Evolutionary conservation across 2,329 filamentous ascomycete species (phyloP).

Genomic region (Fusarium mundagurra): DNA sequence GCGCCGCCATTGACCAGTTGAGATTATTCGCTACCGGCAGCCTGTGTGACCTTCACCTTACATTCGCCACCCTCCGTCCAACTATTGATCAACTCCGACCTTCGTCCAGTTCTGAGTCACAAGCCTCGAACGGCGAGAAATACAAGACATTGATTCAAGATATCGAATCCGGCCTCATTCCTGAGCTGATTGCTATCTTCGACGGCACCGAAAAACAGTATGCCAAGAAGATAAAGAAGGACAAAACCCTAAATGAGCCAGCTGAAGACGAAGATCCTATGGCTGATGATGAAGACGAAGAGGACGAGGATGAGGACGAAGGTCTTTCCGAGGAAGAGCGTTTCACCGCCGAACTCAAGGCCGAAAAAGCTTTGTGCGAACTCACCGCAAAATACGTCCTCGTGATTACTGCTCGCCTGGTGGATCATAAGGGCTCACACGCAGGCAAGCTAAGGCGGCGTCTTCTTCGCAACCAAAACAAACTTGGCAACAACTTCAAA

Average conservation of each 20-base stretch:
- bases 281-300: constrained; percentile 66
- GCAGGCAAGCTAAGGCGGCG: constrained; percentile 74
- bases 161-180: constrained; percentile 69
- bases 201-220: constrained; percentile 79
- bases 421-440: constrained; percentile 71
- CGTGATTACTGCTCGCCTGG: constrained; percentile 76
- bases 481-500: constrained; percentile 85
- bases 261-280: constrained; percentile 79
- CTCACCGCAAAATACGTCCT: constrained; percentile 86
- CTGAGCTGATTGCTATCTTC: constrained; percentile 81
- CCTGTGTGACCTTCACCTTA: constrained; percentile 82
- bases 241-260: constrained; percentile 66
- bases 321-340: constrained; percentile 66
- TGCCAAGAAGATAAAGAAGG: constrained; percentile 73
- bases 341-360: constrained; percentile 73
- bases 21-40: constrained; percentile 79
- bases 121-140: constrained; percentile 42
- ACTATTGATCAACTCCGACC: constrained; percentile 54
- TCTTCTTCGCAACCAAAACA: constrained; percentile 80
- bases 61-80: constrained; percentile 78
- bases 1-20: constrained; percentile 78
- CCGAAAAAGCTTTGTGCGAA: constrained; percentile 87
- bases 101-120: constrained; percentile 39
- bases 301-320: constrained; percentile 65
- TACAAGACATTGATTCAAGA: constrained; percentile 68